These are phyloP conservation scores for Coelastrella sp. DNA, from an alignment of 139 green algal species.

Conservation along the genomic window DNA sequence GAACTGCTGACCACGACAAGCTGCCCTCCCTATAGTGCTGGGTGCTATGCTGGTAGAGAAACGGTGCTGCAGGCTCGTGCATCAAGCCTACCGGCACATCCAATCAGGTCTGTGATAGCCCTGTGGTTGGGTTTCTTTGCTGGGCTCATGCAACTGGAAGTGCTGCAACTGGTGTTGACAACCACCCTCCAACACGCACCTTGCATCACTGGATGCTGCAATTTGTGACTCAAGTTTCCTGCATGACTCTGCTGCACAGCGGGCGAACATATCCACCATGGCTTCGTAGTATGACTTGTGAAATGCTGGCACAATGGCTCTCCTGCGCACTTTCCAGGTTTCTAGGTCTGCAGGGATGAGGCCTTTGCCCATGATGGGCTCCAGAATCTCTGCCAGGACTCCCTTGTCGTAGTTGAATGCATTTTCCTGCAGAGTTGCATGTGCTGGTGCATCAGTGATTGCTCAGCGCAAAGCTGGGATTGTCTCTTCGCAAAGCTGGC, in stretches of 20 bases:
- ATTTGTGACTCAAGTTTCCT: constrained; percentile 77
- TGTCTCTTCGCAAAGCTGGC: no score
- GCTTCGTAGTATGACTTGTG: constrained; percentile 94
- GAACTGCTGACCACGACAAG: no score
- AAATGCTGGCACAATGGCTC: constrained; percentile 96
- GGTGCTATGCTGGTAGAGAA: no score
- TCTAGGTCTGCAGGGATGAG: constrained; percentile 93
- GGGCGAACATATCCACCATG: constrained; percentile 42
- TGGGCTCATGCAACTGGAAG: not conserved
- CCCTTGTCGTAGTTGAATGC: constrained; percentile 97
- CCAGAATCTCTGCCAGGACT: constrained; percentile 98
- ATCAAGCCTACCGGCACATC: no score
- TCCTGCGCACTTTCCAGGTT: constrained; percentile 80
- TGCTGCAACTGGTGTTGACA: no score
- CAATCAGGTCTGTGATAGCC: no score
- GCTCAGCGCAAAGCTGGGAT: not conserved
- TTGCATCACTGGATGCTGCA: not conserved
- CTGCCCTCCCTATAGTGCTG: no score
- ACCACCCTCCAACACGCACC: not conserved
- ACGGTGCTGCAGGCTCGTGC: no score
- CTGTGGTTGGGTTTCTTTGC: not conserved
- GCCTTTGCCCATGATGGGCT: constrained; percentile 99
- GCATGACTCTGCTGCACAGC: constrained; percentile 45
- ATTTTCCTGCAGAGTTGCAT: constrained; percentile 81
- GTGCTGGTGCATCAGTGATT: not conserved